Evolutionary conservation across 768 basidiomycete species (phyloP).

Genomic region (Xerocomellus dryophilus): DNA sequence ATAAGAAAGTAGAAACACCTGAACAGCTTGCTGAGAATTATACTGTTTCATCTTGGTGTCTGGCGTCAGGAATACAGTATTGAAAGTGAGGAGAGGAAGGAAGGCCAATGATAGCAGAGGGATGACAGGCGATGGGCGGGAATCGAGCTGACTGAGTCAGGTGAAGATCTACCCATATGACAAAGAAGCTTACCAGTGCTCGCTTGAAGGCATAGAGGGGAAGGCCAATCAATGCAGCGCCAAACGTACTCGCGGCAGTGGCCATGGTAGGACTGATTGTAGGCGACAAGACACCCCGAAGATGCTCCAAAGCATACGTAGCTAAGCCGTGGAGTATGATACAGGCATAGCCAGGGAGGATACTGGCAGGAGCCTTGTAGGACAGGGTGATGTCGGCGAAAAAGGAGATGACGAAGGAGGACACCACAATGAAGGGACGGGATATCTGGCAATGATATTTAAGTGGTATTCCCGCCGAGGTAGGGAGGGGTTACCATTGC

Average conservation of each 20-base stretch:
- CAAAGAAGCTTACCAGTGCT: constrained; percentile 46
- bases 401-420: constrained; percentile 54
- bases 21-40: constrained; percentile 49
- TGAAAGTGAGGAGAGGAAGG: constrained; percentile 61
- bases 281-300: constrained; percentile 54
- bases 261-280: constrained; percentile 56
- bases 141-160: constrained; percentile 42
- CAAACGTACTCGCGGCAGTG: constrained; percentile 54
- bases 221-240: constrained; percentile 60
- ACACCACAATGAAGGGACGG: constrained; percentile 44
- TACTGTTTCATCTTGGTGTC: constrained; percentile 46
- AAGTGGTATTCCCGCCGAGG: constrained; percentile 34
- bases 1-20: constrained; percentile 59
- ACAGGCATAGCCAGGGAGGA: constrained; percentile 65
- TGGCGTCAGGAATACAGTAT: constrained; percentile 59
- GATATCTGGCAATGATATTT: constrained; percentile 39
- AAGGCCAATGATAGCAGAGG: constrained; percentile 56
- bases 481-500: constrained; percentile 47
- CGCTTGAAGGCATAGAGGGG: constrained; percentile 63
- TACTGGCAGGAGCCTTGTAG: constrained; percentile 37
- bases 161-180: background rate
- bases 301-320: constrained; percentile 62
- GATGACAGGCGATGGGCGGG: constrained; percentile 48
- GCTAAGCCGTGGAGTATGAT: constrained; percentile 56
- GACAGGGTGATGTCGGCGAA: constrained; percentile 50